These are phyloP conservation scores for Fistulinella staudtii DNA, from an alignment of 1,284 basidiomycete species.

Conservation along the genomic window DNA sequence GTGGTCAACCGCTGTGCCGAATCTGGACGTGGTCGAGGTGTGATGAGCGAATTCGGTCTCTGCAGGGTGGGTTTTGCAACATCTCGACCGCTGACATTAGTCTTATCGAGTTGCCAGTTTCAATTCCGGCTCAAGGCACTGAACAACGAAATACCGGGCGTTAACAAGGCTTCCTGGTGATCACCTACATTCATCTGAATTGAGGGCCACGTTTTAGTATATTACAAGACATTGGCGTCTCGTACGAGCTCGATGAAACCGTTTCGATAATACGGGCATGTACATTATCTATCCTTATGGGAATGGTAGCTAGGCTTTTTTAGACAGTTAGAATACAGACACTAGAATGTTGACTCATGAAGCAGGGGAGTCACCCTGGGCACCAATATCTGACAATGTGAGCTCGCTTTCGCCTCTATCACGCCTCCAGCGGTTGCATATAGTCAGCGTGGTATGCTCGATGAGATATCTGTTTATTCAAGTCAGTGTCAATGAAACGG, in stretches of 20 bases:
- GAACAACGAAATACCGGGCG: constrained; percentile 76
- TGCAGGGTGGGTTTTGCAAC: constrained; percentile 67
- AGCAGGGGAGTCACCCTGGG: constrained; percentile 38
- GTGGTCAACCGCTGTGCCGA: constrained; percentile 88
- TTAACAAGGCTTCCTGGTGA: constrained; percentile 89
- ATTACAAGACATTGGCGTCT: too few species aligned
- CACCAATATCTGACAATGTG: constrained; percentile 50
- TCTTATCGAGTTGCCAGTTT: constrained; percentile 48
- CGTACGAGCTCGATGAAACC: too few species aligned
- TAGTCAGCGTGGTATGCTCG: constrained; percentile 57
- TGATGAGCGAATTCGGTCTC: constrained; percentile 86
- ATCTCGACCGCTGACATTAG: background rate
- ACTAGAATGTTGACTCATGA: constrained; percentile 16
- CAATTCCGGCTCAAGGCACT: constrained; percentile 87
- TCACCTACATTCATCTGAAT: background rate
- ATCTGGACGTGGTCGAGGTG: constrained; percentile 80
- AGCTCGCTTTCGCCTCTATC: constrained; percentile 71
- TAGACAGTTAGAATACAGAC: constrained; percentile 15
- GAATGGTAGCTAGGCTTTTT: constrained; percentile 2
- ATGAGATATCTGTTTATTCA: constrained; percentile 51
- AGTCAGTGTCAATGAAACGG: constrained; percentile 1
- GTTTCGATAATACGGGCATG: constrained; percentile 4
- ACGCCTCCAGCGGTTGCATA: constrained; percentile 72
- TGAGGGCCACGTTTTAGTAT: too few species aligned
- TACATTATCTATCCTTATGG: constrained; percentile 10